A percentile compares a stretch with the other conserved stretches of the same genome.
Evolutionary conservation across 2,329 filamentous ascomycete species (phyloP).

Genomic region (Fusarium xyrophilum): DNA sequence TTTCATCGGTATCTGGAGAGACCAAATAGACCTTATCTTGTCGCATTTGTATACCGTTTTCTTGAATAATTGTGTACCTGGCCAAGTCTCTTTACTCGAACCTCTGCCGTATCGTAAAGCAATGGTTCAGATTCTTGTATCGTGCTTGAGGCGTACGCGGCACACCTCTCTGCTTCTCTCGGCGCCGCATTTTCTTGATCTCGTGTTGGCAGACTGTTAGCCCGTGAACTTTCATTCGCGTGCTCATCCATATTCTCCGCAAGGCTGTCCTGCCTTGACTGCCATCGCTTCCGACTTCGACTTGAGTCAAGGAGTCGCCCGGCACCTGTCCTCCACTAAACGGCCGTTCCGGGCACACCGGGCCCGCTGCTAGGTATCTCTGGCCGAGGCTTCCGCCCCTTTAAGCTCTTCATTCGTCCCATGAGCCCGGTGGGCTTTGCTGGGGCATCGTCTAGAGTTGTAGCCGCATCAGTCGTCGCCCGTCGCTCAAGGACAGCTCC

Average conservation of each 20-base stretch:
- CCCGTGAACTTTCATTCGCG: conserved; percentile 6
- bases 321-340: conserved; percentile 45
- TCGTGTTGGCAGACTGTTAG: conserved; percentile 6
- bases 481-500: conserved; percentile 66
- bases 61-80: conserved; percentile 1
- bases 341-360: conserved; percentile 51
- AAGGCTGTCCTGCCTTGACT: conserved; percentile 13
- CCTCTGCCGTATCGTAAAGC: conserved; percentile 21
- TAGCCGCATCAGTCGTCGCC: conserved; percentile 64
- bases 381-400: conserved; percentile 60
- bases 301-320: conserved; percentile 31
- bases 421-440: conserved; percentile 69
- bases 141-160: conserved; percentile 2
- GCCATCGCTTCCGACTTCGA: conserved; percentile 26
- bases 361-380: conserved; percentile 49
- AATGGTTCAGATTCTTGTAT: conserved; percentile 28
- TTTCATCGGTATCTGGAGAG: conserved; percentile 3
- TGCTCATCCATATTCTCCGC: conserved; percentile 10
- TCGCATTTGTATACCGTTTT: conserved; percentile 25
- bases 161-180: conserved; percentile 16
- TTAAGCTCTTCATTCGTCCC: conserved; percentile 82
- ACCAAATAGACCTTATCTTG: conserved; percentile 19
- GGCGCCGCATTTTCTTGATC: conserved; percentile 37
- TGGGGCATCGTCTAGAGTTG: conserved; percentile 50
- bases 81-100: conserved; percentile 7